Evolutionary conservation across 345 rosid species (phyloP), one percentile per base, ranked within the genome.

Genomic region (Syzygium aromaticum): DNA sequence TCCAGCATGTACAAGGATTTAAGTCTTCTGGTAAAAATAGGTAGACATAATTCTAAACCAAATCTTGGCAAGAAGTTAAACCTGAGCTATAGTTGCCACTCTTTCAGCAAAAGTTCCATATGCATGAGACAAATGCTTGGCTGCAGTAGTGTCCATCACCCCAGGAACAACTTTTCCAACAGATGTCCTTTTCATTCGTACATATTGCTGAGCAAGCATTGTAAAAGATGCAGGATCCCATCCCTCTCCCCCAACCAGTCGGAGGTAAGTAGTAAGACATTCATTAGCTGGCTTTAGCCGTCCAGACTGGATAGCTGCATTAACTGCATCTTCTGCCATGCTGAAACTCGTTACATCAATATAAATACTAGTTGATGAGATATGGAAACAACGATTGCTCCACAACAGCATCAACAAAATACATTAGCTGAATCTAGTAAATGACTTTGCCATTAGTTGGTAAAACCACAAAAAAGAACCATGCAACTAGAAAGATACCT

Each of bases 291-390:
- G 98, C 87, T 86, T 94, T 84, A 98, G 91, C 73, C 95, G 93
- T 88, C 97, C 99, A n/a, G 96, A 94, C 89, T 93, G 93, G 85
- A 98, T 92, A 87, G 99, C 98, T 52, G 94, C 95, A 92, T 96
- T 87, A 86, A 98, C 99, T 82, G 99, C 99, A 91, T 98, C 99
- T 92, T 98, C 98, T 89, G 99, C 99, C 99, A 98, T 96, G 90
- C 99, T 96, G 98, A 92, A 95, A 95, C 22, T 16, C 86, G 61
- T 83, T 85, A 85, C 56, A 87, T 88, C 92, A 85, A 91, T 92
- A 84, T 85, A 52, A 85, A 80, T 54, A 86, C 64, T 52, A 40
- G 54, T 4, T 28, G 14, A 80, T 25, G 11, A 64, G 77, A 40
- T 30, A 30, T 16, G 22, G 77, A 30, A 64, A 64, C 43, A 30